Evolutionary conservation across 2,329 filamentous ascomycete species (phyloP).

Genomic region (Scedosporium apiospermum): DNA sequence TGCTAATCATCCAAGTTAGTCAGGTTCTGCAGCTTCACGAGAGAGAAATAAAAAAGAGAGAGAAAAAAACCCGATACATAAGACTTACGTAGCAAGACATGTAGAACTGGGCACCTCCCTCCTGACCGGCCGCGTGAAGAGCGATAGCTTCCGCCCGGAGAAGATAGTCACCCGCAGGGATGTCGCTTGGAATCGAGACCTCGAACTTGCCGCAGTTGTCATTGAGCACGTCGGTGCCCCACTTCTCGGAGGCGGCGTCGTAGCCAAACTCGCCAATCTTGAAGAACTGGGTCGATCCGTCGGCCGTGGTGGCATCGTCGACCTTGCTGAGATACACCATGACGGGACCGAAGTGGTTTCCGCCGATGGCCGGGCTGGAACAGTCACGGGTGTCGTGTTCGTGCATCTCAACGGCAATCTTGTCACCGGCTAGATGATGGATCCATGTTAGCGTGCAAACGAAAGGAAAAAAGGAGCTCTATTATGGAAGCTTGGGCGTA

Average conservation of each 20-base stretch:
- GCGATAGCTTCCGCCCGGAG: constrained; percentile 44
- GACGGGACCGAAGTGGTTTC: constrained; percentile 43
- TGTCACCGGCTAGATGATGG: constrained; percentile 26
- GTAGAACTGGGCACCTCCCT: constrained; percentile 28
- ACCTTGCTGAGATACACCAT: constrained; percentile 43
- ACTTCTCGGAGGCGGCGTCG: constrained; percentile 33
- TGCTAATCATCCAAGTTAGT: constrained; percentile 10
- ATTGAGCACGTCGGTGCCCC: constrained; percentile 31
- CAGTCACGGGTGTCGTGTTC: constrained; percentile 36
- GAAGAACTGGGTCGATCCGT: constrained; percentile 36
- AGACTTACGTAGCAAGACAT: constrained; percentile 15
- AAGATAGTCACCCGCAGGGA: constrained; percentile 42
- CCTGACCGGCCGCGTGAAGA: constrained; percentile 31
- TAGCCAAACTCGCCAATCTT: constrained; percentile 35
- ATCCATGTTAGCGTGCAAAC: too few species aligned
- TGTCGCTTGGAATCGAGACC: constrained; percentile 19
- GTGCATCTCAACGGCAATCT: constrained; percentile 50
- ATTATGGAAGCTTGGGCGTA: not conserved
- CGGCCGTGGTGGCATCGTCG: constrained; percentile 32
- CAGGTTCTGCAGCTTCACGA: constrained; percentile 5
- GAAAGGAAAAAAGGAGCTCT: not conserved
- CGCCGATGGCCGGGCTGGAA: constrained; percentile 39
- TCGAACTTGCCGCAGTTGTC: constrained; percentile 30
- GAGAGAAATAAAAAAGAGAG: constrained; percentile 7
- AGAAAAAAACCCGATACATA: constrained; percentile 6